Conservation (phyloP, 1,284 basidiomycete species). For the Ustilago loliicola region DNA sequence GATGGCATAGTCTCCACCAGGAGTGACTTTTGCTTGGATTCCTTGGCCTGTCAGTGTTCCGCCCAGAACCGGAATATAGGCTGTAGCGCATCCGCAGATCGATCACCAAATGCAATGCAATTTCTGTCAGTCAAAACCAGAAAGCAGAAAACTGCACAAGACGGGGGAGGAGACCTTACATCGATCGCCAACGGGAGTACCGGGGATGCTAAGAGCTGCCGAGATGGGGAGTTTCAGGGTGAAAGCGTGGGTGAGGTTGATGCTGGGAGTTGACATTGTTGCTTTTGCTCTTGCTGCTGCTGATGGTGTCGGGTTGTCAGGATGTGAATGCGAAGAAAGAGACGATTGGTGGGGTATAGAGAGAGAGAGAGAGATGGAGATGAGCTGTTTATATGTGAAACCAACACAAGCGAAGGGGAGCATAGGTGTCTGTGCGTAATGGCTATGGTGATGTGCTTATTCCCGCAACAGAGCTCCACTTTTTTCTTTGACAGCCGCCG, state of each 20-base stretch:
- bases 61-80: conserved; percentile 32
- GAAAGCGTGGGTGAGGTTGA: conserved; percentile 45
- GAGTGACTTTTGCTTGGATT: conserved; percentile 36
- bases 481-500: background rate
- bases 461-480: background rate
- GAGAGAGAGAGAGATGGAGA: too few relatives aligned
- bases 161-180: conserved; percentile 13
- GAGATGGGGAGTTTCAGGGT: conserved; percentile 33
- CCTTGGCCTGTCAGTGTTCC: conserved; percentile 34
- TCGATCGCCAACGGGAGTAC: conserved; percentile 41
- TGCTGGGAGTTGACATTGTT: conserved; percentile 33
- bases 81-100: too few relatives aligned
- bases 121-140: too few relatives aligned
- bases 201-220: conserved; percentile 7
- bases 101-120: too few relatives aligned
- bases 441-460: background rate
- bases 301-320: too few relatives aligned
- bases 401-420: too few relatives aligned
- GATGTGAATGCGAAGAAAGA: background rate
- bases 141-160: background rate
- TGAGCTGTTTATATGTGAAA: too few relatives aligned
- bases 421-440: too few relatives aligned
- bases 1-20: conserved; percentile 45
- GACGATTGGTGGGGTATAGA: too few relatives aligned
- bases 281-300: background rate